Evolutionary conservation across 495 filamentous ascomycete species (phyloP).

Genomic region (Rhizodiscina lignyota): DNA sequence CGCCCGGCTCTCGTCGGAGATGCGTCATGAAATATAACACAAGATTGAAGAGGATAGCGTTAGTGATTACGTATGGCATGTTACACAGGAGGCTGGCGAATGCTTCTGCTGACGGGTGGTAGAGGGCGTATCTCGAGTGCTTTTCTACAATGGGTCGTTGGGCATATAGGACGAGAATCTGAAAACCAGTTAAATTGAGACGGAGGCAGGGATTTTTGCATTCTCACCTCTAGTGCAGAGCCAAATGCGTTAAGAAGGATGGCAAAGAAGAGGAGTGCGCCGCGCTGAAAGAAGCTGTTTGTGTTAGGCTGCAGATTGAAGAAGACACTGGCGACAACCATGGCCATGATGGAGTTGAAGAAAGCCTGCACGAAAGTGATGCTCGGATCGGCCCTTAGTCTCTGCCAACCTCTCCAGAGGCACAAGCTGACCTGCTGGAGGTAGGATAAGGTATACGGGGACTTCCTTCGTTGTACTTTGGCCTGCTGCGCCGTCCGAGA

Average conservation of each 20-base stretch:
- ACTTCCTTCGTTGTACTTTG: conserved; percentile 34
- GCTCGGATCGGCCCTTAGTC: conserved; percentile 53
- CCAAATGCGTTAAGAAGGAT: conserved; percentile 77
- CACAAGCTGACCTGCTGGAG: conserved; percentile 56
- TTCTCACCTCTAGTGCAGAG: conserved; percentile 51
- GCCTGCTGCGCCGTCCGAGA: conserved; percentile 52
- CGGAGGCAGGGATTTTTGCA: background rate
- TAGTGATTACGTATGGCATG: conserved; percentile 44
- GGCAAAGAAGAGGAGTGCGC: conserved; percentile 77
- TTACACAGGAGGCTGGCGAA: conserved; percentile 71
- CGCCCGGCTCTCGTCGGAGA: conserved; percentile 54
- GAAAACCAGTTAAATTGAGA: conserved; percentile 3
- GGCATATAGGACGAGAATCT: conserved; percentile 69
- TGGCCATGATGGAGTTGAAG: conserved; percentile 55
- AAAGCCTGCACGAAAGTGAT: conserved; percentile 53
- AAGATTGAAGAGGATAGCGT: conserved; percentile 45
- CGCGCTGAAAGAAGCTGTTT: conserved; percentile 56
- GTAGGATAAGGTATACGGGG: conserved; percentile 65
- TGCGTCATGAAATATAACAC: conserved; percentile 79
- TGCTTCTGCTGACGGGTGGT: conserved; percentile 79
- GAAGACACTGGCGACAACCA: conserved; percentile 73
- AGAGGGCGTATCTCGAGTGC: conserved; percentile 76
- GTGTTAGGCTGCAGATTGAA: conserved; percentile 51
- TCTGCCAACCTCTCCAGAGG: conserved; percentile 53
- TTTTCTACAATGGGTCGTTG: conserved; percentile 91